A percentile compares a stretch with the other conserved stretches of the same genome.
Conservation (phyloP, 1,284 basidiomycete species). For the Rhizoctonia solani region DNA sequence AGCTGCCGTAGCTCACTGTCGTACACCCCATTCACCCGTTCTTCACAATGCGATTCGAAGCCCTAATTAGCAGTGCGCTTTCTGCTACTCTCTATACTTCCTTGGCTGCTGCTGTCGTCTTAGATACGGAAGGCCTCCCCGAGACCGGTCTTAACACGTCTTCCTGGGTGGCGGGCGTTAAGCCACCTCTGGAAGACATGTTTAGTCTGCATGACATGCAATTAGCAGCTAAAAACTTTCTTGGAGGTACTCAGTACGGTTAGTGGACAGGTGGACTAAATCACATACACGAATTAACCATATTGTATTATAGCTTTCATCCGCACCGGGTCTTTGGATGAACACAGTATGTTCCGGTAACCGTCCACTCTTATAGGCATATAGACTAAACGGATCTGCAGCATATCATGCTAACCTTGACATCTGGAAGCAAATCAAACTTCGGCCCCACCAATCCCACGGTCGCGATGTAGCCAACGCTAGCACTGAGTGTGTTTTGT, state of each 20-base stretch:
- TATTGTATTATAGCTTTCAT: constrained; percentile 8
- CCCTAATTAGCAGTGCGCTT: no score
- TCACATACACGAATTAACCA: background rate
- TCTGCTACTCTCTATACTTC: background rate
- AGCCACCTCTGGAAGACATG: constrained; percentile 12
- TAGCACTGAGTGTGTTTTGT: background rate
- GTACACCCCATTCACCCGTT: no score
- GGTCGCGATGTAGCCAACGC: constrained; percentile 1
- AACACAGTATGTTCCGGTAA: constrained; percentile 6
- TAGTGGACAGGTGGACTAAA: background rate
- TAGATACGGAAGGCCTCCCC: constrained; percentile 23
- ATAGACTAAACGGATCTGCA: background rate
- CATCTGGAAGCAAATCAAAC: constrained; percentile 14
- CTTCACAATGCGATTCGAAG: no score
- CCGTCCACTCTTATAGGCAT: no score
- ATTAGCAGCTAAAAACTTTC: constrained; percentile 12
- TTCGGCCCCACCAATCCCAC: background rate
- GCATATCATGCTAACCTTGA: constrained; percentile 22
- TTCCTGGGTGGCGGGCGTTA: constrained; percentile 16
- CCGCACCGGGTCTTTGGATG: constrained; percentile 16
- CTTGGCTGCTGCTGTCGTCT: background rate
- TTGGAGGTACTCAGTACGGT: constrained; percentile 12
- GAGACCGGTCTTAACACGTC: constrained; percentile 11
- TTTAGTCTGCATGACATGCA: constrained; percentile 30
- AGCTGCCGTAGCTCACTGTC: no score